Base-by-base conservation (phyloP, 2,329 filamentous ascomycete genomes). In the Conoideocrella luteorostrata region DNA sequence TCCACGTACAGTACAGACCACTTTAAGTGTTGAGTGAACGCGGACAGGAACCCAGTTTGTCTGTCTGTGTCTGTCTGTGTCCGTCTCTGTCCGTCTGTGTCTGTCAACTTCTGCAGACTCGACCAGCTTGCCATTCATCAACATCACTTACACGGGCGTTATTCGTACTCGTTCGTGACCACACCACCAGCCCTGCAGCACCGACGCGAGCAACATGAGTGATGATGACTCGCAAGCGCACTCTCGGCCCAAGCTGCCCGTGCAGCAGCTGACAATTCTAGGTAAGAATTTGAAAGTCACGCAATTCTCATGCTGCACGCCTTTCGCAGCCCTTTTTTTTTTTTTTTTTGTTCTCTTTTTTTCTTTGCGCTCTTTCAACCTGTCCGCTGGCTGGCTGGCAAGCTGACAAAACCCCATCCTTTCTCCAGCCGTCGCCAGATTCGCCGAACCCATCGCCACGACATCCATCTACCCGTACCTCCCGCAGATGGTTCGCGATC, bases 401-500 rank as follows among this genome's bases (percentile, higher is more conserved):
- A n/a, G 34, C 43, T 45, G 33, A 45, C 26, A 34, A 13, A 9
- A 15, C 23, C 12, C 23, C 13, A 13, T 24, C 20, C 3, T 32
- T 42, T 17, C 17, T 30, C 5, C 52, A 88, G 86, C 84, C 60
- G 75, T 88, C 68, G 87, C 84, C 59, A 77, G 86, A 57, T 85
- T 91, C 57, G 82, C 86, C 48, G 86, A 91, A 60, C 86, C 86
- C 7, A 67, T 84, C 48, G 77, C 84, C 7, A 70, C 86, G 54
- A 88, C 84, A 12, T 86, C 82, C 20, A 79, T 87, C 50, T 82
- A 82, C 48, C 84, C 84, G 59, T 76, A 73, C 53, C 72, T 84
- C 50, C 86, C 86, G 10, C 86, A 90, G 64, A 93, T 95, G 86
- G 85, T 95, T 45, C 76, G 82, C 53, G 84, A 80, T 59, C 88